A percentile compares a stretch with the other conserved stretches of the same genome.
These are phyloP conservation scores for Telfairia occidentalis DNA, from an alignment of 331 rosid genomes.

Conservation along the genomic window DNA sequence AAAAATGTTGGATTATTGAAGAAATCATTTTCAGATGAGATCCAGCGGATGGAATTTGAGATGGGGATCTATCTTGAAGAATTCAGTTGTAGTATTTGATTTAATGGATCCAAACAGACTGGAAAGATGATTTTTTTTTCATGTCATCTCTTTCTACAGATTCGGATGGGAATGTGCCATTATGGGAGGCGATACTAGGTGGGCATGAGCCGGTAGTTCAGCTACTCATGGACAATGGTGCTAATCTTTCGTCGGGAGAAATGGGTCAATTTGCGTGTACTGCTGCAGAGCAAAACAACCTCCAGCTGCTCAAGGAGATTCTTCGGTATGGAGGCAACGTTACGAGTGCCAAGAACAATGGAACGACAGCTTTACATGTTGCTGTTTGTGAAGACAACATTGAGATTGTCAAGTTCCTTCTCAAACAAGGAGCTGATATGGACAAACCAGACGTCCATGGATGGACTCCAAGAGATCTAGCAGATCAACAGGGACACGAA, in stretches of 20 bases:
- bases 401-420: conserved; percentile 46
- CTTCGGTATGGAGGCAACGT: conserved; percentile 52
- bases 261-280: conserved; percentile 52
- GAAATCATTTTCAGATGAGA: background rate
- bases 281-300: conserved; percentile 52
- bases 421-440: conserved; percentile 45
- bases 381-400: conserved; percentile 67
- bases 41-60: background rate
- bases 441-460: conserved; percentile 45
- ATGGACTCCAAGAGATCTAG: conserved; percentile 73
- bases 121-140: background rate
- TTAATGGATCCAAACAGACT: background rate
- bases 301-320: conserved; percentile 46
- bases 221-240: conserved; percentile 51
- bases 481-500: conserved; percentile 73
- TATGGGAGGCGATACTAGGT: conserved; percentile 70
- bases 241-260: conserved; percentile 38
- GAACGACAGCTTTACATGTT: conserved; percentile 66
- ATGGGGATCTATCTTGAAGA: background rate
- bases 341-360: conserved; percentile 29
- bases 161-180: conserved; percentile 62
- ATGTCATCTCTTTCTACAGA: conserved; percentile 27
- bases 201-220: conserved; percentile 43
- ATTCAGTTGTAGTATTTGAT: background rate
- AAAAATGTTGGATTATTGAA: background rate